Evolutionary conservation across 495 filamentous ascomycete species (phyloP), one percentile per base, ranked within the genome.

Genomic region (Aspergillus cristatus): DNA sequence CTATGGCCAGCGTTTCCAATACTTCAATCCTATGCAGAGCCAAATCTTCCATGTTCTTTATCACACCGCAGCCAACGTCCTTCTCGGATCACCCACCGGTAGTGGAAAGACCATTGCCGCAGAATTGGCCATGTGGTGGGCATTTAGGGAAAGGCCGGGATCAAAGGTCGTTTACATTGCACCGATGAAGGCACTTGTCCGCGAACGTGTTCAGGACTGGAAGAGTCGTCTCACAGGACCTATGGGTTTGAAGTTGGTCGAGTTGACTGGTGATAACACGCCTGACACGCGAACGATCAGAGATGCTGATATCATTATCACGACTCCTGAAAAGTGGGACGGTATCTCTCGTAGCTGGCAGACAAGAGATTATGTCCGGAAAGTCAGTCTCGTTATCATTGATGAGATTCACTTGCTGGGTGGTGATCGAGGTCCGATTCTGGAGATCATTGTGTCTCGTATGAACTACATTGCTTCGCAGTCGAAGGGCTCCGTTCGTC

Each of bases 121-220:
- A 20, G 91, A 99, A 53, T 55, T 99, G 36, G 93, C 93, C n/a
- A 97, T 99, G 93, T 99, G 91, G 91, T 95, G 87, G 90, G 88
- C 93, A 5, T 97, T 99, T 61, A 80, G 90, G 8, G 89, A 97
- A 55, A 84, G 82, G 28, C 93, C 93, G 1, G 87, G 89, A 2
- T 95, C 86, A 2, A 99, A 99, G 63, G 90, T 99, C 1, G 89
- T 99, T 16, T 99, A 99, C 51, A 97, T 99, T 48, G 91, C 91
- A 3, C 91, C 91, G 0, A 99, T 99, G 91, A 99, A 99, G 54
- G 91, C 91, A 2, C 78, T 99, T 24, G 91, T 99, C 32, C 82
- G 91, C 7, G 91, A 99, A 57, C 82, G 91, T 54, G 91, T 99
- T 14, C 81, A 91, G 51, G 91, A 99, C 57, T 99, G 91, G 91